These are phyloP conservation scores for Metschnikowia vanudenii DNA, from an alignment of 805 yeast genomes.

Conservation along the genomic window DNA sequence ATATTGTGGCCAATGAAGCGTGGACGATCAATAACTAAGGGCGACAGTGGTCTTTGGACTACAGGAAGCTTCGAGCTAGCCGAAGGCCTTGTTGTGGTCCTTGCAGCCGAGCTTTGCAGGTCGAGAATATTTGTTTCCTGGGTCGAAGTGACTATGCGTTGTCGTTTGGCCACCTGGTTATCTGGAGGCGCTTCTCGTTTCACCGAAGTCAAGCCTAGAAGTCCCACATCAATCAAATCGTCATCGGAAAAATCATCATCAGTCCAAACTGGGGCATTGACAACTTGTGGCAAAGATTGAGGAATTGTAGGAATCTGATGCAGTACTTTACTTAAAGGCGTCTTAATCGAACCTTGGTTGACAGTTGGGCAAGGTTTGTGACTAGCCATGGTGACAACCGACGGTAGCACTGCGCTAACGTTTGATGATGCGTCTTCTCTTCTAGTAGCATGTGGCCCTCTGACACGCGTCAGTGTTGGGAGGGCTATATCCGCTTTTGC, in stretches of 20 bases:
- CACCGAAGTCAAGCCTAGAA: constrained; percentile 2
- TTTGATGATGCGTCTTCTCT: neutral
- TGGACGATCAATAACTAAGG: neutral
- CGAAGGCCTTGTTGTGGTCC: constrained; percentile 2
- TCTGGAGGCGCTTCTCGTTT: constrained; percentile 7
- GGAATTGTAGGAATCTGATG: neutral
- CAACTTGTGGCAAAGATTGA: neutral
- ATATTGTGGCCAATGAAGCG: neutral
- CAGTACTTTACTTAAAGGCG: too few species aligned
- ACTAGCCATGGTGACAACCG: too few species aligned
- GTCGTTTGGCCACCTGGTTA: constrained; percentile 1
- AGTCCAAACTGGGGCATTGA: constrained; percentile 1
- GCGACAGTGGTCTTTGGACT: neutral
- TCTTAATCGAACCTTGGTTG: too few species aligned
- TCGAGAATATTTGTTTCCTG: constrained; percentile 2
- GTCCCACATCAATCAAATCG: constrained; percentile 14
- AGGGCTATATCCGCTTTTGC: neutral
- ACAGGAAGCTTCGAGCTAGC: constrained; percentile 5
- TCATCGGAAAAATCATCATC: constrained; percentile 7
- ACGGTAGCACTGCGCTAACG: too few species aligned
- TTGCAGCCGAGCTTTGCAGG: neutral
- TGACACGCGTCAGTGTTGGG: neutral
- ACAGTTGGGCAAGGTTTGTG: too few species aligned
- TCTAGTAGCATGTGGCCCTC: neutral
- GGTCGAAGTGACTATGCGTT: constrained; percentile 8